phyloP scores from a whole-genome alignment of 768 basidiomycete genomes.

The Hortiboletus flavorubellus region DNA sequence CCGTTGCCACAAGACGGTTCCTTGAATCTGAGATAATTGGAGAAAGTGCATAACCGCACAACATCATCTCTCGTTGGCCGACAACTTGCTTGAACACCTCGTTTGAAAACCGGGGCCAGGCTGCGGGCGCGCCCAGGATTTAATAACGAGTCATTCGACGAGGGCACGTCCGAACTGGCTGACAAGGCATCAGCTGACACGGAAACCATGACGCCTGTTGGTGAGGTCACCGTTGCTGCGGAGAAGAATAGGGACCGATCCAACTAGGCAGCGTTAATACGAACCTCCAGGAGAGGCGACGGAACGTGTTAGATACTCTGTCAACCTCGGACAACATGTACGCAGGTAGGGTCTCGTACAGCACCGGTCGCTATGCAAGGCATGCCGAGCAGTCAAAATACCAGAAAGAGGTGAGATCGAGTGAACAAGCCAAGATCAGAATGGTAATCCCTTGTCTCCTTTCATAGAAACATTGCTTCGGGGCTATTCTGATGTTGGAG shows the following conservation, averaged over 20 bases:
- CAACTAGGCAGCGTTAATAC: background rate
- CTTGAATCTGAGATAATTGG: background rate
- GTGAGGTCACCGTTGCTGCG: background rate
- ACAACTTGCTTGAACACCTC: conserved; percentile 14
- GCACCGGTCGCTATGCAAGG: background rate
- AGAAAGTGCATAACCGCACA: background rate
- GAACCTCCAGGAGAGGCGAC: background rate
- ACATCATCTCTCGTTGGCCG: conserved; percentile 2
- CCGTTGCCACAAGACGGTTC: background rate
- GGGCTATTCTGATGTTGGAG: background rate
- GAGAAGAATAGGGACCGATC: background rate
- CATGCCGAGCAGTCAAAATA: background rate
- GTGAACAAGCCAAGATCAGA: background rate
- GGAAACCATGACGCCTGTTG: background rate
- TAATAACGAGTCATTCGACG: background rate
- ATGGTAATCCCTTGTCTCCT: background rate
- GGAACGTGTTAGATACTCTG: background rate
- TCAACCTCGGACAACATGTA: conserved; percentile 4
- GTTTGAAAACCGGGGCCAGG: conserved; percentile 19
- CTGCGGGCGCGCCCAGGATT: conserved; percentile 4
- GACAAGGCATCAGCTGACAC: conserved; percentile 1
- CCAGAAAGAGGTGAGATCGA: background rate
- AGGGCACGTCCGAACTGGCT: background rate
- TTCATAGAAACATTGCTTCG: background rate
- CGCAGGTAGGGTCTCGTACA: background rate